Percentiles rank a stretch among this genome's conserved stretches.
These are phyloP conservation scores for Xenosphaeropsis pyriputrescens DNA, from an alignment of 2,329 filamentous ascomycete genomes.

Conservation along the genomic window DNA sequence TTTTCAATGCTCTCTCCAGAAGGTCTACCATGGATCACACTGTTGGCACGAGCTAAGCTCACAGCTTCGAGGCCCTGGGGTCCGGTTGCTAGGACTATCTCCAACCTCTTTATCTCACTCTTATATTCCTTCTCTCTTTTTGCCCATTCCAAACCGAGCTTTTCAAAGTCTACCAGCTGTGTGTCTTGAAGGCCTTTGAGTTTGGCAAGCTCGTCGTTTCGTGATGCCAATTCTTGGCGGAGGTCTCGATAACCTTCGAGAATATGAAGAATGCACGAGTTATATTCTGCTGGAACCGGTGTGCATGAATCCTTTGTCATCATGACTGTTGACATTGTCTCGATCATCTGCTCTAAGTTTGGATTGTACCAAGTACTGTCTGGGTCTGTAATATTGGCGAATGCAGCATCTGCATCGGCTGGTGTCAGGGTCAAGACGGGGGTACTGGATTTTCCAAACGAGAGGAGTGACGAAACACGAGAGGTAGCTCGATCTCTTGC, in stretches of 20 bases:
- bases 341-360: constrained; percentile 15
- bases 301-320: constrained; percentile 14
- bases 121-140: constrained; percentile 11
- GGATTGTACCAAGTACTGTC: constrained; percentile 15
- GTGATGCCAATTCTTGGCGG: constrained; percentile 5
- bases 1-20: constrained; percentile 9
- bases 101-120: constrained; percentile 15
- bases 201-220: not conserved
- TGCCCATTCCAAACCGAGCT: not conserved
- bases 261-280: constrained; percentile 16
- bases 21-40: constrained; percentile 3
- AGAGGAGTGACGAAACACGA: constrained; percentile 1
- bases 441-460: constrained; percentile 2
- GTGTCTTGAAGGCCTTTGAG: not conserved
- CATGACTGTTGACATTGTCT: constrained; percentile 17
- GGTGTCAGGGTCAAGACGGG: not conserved
- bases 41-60: constrained; percentile 13
- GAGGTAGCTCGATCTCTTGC: not conserved
- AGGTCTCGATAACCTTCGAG: constrained; percentile 16
- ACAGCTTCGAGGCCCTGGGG: constrained; percentile 16
- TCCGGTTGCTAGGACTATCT: constrained; percentile 15
- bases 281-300: constrained; percentile 15
- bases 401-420: constrained; percentile 4
- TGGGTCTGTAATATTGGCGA: constrained; percentile 8
- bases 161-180: not conserved